A percentile compares a stretch with the other conserved stretches of the same genome.
These are phyloP conservation scores for Cymbidium sinense DNA, from an alignment of 106 monocot species.

Conservation along the genomic window DNA sequence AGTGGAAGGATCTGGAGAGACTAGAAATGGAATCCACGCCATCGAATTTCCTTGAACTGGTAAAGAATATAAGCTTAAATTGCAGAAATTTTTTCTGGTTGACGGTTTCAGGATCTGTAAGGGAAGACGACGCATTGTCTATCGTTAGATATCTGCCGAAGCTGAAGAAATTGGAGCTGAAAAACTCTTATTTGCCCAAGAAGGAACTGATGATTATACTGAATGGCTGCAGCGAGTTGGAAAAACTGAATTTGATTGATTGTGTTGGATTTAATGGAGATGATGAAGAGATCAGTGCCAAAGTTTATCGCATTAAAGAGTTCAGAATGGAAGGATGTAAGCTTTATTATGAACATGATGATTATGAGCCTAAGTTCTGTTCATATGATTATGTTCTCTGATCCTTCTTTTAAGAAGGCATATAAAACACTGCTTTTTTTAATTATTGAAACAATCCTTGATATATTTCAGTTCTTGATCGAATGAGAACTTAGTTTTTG, in stretches of 20 bases:
- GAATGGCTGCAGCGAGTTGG: constrained; percentile 14
- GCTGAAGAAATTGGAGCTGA: constrained; percentile 14
- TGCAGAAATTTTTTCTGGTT: not conserved
- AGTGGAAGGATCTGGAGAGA: constrained; percentile 7
- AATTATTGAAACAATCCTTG: too few relatives aligned
- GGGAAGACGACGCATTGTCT: constrained; percentile 7
- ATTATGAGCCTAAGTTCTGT: not conserved
- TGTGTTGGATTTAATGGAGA: constrained; percentile 19
- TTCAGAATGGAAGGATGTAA: constrained; percentile 14
- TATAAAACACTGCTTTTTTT: too few relatives aligned
- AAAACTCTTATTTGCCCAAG: constrained; percentile 8
- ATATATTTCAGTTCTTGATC: too few relatives aligned
- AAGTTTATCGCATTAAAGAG: not conserved
- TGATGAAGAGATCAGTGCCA: constrained; percentile 6
- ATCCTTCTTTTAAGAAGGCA: not conserved
- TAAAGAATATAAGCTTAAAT: not conserved
- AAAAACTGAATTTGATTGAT: constrained; percentile 2
- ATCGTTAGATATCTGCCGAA: constrained; percentile 11
- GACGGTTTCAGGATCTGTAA: not conserved
- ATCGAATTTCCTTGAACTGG: not conserved
- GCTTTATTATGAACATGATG: constrained; percentile 5
- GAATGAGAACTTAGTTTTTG: too few relatives aligned
- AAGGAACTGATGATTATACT: constrained; percentile 5
- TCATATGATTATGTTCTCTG: not conserved
- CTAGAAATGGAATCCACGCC: constrained; percentile 6